Conservation (phyloP, 2,329 filamentous ascomycete genomes). For the Colletotrichum sp. region DNA sequence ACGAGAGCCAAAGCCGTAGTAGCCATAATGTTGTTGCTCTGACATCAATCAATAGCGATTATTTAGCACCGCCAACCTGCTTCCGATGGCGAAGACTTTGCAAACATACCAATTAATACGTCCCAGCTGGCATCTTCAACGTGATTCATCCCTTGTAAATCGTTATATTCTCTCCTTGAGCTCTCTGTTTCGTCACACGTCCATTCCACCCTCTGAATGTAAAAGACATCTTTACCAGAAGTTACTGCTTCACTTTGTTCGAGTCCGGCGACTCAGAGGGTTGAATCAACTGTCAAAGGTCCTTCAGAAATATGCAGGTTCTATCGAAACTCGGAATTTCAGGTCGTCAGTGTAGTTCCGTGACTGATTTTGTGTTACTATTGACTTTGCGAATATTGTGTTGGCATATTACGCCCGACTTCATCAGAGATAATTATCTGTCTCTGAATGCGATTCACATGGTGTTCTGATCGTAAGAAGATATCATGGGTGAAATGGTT, state of each 20-base stretch:
- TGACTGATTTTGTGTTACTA: neutral
- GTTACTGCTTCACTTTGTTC: neutral
- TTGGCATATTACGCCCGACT: neutral
- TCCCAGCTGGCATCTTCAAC: neutral
- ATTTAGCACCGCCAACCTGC: neutral
- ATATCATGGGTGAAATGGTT: neutral
- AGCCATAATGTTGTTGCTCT: neutral
- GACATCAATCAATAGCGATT: neutral
- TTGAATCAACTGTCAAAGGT: neutral
- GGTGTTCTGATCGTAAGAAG: neutral
- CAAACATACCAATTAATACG: no score
- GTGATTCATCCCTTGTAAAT: neutral
- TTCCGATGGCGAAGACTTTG: neutral
- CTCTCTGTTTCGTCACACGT: neutral
- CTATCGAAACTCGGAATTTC: neutral
- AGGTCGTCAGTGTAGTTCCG: neutral
- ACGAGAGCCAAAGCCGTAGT: neutral
- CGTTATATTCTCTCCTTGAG: neutral
- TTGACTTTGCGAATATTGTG: neutral
- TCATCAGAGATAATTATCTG: neutral
- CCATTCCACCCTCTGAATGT: neutral
- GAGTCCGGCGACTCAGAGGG: neutral
- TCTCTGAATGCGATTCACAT: neutral
- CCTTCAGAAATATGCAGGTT: accelerated
- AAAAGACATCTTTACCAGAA: neutral